Base-by-base conservation (phyloP, 768 basidiomycete species). In the Agrocybe chaxingu region DNA sequence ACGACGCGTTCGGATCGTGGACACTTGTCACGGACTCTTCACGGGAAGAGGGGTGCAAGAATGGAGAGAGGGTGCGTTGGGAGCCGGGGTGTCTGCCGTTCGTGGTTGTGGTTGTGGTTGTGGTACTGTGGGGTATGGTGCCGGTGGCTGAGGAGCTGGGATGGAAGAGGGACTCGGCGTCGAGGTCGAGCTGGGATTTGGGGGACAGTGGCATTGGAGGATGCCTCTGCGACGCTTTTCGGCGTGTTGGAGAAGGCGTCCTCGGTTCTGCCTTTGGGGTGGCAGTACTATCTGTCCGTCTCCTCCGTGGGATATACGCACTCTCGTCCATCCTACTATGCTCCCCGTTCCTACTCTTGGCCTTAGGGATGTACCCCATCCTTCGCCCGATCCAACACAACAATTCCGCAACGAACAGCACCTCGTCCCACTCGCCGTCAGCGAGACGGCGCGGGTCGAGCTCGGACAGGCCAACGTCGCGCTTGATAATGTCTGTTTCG, bases 401-500 rank as follows among this genome's bases (percentile, higher is more conserved):
- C 2, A 89, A 67, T 60, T 84, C 74, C 0, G 76, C 87, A 8
- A 92, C 67, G 51, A 79, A 85, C 7, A 79, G 70, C n/a, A 80
- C 75, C 59, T 89, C 89, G 12, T 82, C 78, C 75, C 78, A 77
- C 45, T 76, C 79, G 0, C 88, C 87, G 2, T 71, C 66, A 0
- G 86, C 88, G 3, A 91, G 75, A 32, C 72, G 69, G 29, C 79
- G 68, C 1, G 87, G 87, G 52, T 91, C 87, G 33, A 90, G 64
- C 32, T 75, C 72, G 52, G 78, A 79, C 7, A 90, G 70, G 0
- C 86, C 87, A 4, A 89, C 77, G 52, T 87, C 82, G 45, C 67
- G 65, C 56, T 71, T 61, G 10, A 90, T 60, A 33, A 89, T 66
- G 53, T 90, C 87, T 30, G 70, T 76, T 53, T 87, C 84, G 5